Conservation (phyloP, 441 rosid species). For the Populus tomentosa region DNA sequence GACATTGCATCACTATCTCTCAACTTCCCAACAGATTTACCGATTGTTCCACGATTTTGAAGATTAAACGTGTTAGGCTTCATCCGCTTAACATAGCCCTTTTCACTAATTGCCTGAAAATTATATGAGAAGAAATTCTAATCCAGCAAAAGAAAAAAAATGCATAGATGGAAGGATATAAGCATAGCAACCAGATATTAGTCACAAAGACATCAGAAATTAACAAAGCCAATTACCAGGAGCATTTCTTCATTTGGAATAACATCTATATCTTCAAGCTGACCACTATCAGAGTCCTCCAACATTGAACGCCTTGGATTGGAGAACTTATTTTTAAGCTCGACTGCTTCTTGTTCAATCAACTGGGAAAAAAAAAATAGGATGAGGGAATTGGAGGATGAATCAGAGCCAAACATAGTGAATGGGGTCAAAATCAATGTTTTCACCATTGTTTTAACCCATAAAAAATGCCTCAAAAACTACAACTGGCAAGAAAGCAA, state of each 20-base stretch:
- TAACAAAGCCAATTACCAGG: conserved; percentile 48
- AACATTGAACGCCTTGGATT: conserved; percentile 75
- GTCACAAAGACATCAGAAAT: neutral
- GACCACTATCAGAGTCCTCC: conserved; percentile 83
- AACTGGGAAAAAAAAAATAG: conserved; percentile 35
- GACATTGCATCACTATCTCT: conserved; percentile 90
- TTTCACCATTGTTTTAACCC: neutral
- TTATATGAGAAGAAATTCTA: conserved; percentile 7
- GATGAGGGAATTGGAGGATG: neutral
- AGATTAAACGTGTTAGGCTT: conserved; percentile 86
- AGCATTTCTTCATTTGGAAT: conserved; percentile 96
- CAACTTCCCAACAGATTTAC: conserved; percentile 95
- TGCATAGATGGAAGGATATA: neutral
- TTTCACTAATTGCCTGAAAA: conserved; percentile 89
- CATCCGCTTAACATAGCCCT: conserved; percentile 96
- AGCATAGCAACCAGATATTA: neutral
- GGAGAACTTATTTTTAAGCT: conserved; percentile 74
- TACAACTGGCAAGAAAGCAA: neutral
- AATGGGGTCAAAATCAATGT: neutral
- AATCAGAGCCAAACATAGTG: neutral
- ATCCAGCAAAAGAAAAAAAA: neutral
- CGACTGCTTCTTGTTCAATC: conserved; percentile 80
- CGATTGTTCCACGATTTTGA: conserved; percentile 93
- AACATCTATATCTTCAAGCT: conserved; percentile 85
- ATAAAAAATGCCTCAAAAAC: neutral